These are phyloP conservation scores for Mycena sanguinolenta DNA, from an alignment of 768 basidiomycete genomes.

Conservation along the genomic window DNA sequence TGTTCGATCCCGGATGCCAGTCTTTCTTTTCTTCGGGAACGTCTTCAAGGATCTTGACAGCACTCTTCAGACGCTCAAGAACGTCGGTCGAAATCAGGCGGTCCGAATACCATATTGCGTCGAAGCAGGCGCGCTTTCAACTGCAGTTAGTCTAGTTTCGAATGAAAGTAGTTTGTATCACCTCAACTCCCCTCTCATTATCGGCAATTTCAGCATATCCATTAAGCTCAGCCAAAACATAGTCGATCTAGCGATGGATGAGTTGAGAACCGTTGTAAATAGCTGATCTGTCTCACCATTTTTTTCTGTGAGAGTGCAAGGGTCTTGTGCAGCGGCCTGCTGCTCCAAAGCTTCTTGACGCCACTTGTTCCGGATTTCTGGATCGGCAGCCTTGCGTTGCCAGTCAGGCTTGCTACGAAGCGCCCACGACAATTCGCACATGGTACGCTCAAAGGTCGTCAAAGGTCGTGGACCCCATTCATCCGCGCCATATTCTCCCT, in stretches of 20 bases:
- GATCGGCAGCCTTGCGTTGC: slow-evolving; percentile 22
- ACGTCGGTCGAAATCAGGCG: slow-evolving; percentile 30
- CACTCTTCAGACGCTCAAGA: slow-evolving; percentile 42
- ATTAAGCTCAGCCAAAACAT: slow-evolving; percentile 38
- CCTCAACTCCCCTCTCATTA: slow-evolving; percentile 36
- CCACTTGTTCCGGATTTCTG: slow-evolving; percentile 30
- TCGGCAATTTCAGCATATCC: slow-evolving; percentile 37
- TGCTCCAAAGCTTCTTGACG: slow-evolving; percentile 28
- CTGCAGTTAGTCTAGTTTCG: not conserved
- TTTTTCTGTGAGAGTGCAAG: slow-evolving; percentile 8
- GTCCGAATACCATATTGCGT: slow-evolving; percentile 36
- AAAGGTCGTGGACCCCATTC: slow-evolving; percentile 30
- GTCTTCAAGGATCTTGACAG: slow-evolving; percentile 49
- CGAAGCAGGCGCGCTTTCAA: slow-evolving; percentile 32
- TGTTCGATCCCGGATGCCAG: slow-evolving; percentile 44
- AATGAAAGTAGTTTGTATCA: not conserved
- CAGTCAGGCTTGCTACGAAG: slow-evolving; percentile 26
- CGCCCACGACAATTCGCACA: slow-evolving; percentile 25
- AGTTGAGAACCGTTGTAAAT: not conserved
- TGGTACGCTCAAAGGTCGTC: slow-evolving; percentile 20
- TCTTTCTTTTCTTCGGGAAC: slow-evolving; percentile 54
- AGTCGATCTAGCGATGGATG: slow-evolving; percentile 30
- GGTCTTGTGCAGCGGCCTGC: not conserved
- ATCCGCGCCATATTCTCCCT: not conserved
- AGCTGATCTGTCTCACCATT: slow-evolving; percentile 8